phyloP scores from a whole-genome alignment of 768 basidiomycete genomes.

The Tricholoma flavovirens region DNA sequence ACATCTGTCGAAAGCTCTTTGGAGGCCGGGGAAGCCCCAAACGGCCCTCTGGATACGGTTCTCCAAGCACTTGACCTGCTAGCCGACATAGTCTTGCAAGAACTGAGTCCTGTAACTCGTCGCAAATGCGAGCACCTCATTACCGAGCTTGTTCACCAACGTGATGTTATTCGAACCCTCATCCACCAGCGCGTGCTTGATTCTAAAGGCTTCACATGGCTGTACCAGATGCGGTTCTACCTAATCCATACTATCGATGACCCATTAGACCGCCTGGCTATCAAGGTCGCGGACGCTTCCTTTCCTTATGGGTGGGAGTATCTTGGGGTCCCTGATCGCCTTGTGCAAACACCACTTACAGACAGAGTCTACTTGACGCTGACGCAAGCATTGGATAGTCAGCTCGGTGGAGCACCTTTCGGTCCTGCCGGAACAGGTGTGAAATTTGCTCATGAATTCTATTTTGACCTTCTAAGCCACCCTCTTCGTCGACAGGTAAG shows the following conservation, averaged over 20 bases:
- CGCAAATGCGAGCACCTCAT: constrained; percentile 98
- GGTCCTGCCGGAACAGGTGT: constrained; percentile 95
- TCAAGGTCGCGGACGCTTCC: constrained; percentile 83
- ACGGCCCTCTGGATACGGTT: constrained; percentile 67
- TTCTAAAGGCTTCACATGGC: constrained; percentile 79
- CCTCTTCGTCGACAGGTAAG: constrained; percentile 55
- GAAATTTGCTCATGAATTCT: constrained; percentile 11
- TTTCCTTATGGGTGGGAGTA: constrained; percentile 99
- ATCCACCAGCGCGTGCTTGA: constrained; percentile 60
- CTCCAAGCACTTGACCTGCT: constrained; percentile 84
- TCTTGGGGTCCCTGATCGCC: constrained; percentile 90
- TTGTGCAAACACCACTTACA: constrained; percentile 97
- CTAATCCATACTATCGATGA: constrained; percentile 66
- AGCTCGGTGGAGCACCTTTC: constrained; percentile 95
- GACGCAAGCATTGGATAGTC: constrained; percentile 91
- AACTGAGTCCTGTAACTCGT: constrained; percentile 85
- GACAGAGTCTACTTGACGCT: constrained; percentile 95
- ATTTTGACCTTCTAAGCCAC: constrained; percentile 4
- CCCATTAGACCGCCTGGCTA: constrained; percentile 73
- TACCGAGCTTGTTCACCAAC: constrained; percentile 96
- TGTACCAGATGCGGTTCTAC: constrained; percentile 99
- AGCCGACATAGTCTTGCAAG: constrained; percentile 93
- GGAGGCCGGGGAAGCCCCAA: constrained; percentile 48
- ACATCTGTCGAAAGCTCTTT: constrained; percentile 69
- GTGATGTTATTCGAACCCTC: constrained; percentile 86